A percentile compares a stretch with the other conserved stretches of the same genome.
phyloP scores from a whole-genome alignment of 768 basidiomycete genomes.

The Phaeotremella skinneri region DNA sequence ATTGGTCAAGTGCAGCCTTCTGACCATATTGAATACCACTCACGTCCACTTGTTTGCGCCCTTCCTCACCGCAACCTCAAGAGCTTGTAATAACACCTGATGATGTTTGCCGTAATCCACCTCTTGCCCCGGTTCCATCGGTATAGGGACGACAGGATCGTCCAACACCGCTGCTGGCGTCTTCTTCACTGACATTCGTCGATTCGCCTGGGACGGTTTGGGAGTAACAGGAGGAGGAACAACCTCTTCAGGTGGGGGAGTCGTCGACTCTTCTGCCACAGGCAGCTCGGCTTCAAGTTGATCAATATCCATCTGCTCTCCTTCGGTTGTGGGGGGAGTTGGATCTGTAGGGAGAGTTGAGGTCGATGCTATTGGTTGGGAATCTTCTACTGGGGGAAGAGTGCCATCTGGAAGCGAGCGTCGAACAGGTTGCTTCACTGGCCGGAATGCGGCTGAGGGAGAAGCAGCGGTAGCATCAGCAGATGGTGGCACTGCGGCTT shows the following conservation, averaged over 20 bases:
- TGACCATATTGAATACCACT: conserved; percentile 13
- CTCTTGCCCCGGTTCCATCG: conserved; percentile 2
- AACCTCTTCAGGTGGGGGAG: neutral
- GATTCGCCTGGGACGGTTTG: neutral
- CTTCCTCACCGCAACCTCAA: conserved; percentile 43
- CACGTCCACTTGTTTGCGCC: conserved; percentile 50
- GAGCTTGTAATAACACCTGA: conserved; percentile 33
- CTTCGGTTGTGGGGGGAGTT: neutral
- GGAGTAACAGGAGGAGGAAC: neutral
- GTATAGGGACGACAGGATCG: conserved; percentile 7
- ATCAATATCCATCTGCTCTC: conserved; percentile 9
- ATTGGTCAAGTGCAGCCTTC: neutral
- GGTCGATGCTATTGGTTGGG: conserved; percentile 1
- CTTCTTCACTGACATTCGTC: conserved; percentile 3
- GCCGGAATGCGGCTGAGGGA: conserved; percentile 25
- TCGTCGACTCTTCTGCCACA: conserved; percentile 10
- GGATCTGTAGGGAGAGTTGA: conserved; percentile 11
- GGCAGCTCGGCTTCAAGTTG: neutral
- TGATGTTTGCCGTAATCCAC: conserved; percentile 40
- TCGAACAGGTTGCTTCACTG: conserved; percentile 27
- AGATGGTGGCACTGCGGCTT: conserved; percentile 2
- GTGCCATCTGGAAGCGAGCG: conserved; percentile 22
- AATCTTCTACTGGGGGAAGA: neutral
- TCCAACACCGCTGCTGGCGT: neutral
- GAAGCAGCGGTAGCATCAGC: conserved; percentile 5